Percentiles rank a stretch among this genome's conserved stretches.
These are phyloP conservation scores for Gloeophyllum trabeum DNA, from an alignment of 768 basidiomycete species.

Conservation along the genomic window DNA sequence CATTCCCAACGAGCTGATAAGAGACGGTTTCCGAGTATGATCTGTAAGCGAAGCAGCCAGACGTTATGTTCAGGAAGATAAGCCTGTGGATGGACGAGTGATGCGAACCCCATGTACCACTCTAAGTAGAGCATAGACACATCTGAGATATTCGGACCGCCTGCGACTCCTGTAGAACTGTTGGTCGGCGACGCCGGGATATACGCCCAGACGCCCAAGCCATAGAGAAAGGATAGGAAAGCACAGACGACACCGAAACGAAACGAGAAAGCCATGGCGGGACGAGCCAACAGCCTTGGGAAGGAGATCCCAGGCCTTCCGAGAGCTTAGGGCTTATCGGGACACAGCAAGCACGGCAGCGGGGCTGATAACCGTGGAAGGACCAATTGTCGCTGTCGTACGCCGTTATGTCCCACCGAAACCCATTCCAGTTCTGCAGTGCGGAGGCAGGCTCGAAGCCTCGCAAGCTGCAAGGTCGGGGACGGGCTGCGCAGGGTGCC, in stretches of 20 bases:
- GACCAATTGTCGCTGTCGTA: neutral
- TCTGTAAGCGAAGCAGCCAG: constrained; percentile 18
- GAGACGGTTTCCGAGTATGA: constrained; percentile 44
- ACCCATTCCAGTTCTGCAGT: no score
- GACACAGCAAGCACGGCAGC: no score
- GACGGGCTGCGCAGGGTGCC: no score
- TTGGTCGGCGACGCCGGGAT: constrained; percentile 70
- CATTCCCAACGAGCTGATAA: constrained; percentile 44
- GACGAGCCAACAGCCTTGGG: no score
- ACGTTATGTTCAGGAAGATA: neutral
- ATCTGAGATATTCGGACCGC: constrained; percentile 41
- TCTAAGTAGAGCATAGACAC: constrained; percentile 45
- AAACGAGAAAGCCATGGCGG: no score
- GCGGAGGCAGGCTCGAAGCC: no score
- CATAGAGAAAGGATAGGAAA: neutral
- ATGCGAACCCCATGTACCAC: constrained; percentile 47
- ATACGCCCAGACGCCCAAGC: constrained; percentile 27
- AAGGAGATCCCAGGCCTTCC: no score
- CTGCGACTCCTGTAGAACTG: constrained; percentile 30
- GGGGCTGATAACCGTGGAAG: no score
- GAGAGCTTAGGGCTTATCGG: no score
- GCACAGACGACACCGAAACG: neutral
- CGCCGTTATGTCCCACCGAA: no score
- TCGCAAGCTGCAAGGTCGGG: no score
- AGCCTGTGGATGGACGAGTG: no score